phyloP scores from a whole-genome alignment of 2,329 filamentous ascomycete genomes.

The Claviceps capensis region DNA sequence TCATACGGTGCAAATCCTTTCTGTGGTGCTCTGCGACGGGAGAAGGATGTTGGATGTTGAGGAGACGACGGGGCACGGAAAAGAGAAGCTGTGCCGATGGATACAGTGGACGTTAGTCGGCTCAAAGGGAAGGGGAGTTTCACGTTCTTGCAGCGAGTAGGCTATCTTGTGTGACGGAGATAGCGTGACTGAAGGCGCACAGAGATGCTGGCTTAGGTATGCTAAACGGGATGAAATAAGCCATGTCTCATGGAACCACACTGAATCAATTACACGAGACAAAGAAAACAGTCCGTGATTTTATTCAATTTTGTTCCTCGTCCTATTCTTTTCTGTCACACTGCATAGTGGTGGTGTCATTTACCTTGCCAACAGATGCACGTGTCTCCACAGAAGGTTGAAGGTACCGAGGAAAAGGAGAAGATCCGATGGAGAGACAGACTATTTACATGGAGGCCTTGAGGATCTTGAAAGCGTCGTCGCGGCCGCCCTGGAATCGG shows the following conservation, averaged over 20 bases:
- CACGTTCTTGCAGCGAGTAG: neutral
- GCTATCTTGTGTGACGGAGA: neutral
- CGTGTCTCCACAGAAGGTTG: too few species aligned
- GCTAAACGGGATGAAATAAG: slow-evolving; percentile 1
- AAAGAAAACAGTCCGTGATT: neutral
- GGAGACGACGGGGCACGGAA: neutral
- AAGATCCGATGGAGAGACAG: neutral
- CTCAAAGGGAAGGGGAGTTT: neutral
- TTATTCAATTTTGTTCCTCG: too few species aligned
- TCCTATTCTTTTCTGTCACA: too few species aligned
- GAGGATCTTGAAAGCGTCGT: slow-evolving; percentile 32
- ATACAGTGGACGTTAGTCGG: neutral
- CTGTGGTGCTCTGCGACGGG: neutral
- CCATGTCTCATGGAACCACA: neutral
- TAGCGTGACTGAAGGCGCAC: slow-evolving; percentile 3
- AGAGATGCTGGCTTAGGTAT: slow-evolving; percentile 1
- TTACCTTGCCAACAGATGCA: too few species aligned
- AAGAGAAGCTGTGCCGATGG: neutral
- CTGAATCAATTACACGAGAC: neutral
- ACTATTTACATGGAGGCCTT: slow-evolving; percentile 24
- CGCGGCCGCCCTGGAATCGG: slow-evolving; percentile 38
- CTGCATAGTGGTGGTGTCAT: too few species aligned
- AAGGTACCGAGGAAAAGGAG: neutral
- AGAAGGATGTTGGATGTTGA: neutral
- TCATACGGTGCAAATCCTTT: too few species aligned